Evolutionary conservation across 345 rosid species (phyloP).

Genomic region (Acer yangbiense): DNA sequence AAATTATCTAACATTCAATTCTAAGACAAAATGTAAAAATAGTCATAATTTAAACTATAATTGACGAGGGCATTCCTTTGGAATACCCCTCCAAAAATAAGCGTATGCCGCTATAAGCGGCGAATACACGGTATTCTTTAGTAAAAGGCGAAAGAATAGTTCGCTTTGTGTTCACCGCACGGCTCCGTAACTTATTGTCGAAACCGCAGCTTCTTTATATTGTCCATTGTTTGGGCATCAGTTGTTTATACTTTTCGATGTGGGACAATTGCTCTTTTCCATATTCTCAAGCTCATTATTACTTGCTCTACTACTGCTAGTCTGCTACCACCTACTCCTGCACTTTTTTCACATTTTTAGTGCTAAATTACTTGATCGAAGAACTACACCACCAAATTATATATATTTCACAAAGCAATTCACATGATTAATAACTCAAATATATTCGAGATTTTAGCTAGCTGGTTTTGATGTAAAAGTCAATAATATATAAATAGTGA

Average conservation of each 20-base stretch:
- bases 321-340: too few relatives aligned
- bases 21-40: too few relatives aligned
- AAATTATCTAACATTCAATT: too few relatives aligned
- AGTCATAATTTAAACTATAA: too few relatives aligned
- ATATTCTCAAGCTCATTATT: too few relatives aligned
- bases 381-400: too few relatives aligned
- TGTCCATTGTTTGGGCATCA: neutral
- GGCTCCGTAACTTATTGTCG: conserved; percentile 9
- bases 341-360: neutral
- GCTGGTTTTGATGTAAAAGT: neutral
- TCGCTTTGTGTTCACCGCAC: conserved; percentile 37
- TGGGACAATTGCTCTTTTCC: neutral
- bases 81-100: conserved; percentile 35
- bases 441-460: neutral
- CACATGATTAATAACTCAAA: too few relatives aligned
- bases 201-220: neutral
- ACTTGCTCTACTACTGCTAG: too few relatives aligned
- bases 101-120: conserved; percentile 26
- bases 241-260: neutral
- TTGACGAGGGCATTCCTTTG: neutral
- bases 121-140: conserved; percentile 53
- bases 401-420: too few relatives aligned
- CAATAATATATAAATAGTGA: neutral
- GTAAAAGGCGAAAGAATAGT: conserved; percentile 67
- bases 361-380: neutral